Conservation (phyloP, 2,329 filamentous ascomycete species). For the Ophiostoma sp. region DNA sequence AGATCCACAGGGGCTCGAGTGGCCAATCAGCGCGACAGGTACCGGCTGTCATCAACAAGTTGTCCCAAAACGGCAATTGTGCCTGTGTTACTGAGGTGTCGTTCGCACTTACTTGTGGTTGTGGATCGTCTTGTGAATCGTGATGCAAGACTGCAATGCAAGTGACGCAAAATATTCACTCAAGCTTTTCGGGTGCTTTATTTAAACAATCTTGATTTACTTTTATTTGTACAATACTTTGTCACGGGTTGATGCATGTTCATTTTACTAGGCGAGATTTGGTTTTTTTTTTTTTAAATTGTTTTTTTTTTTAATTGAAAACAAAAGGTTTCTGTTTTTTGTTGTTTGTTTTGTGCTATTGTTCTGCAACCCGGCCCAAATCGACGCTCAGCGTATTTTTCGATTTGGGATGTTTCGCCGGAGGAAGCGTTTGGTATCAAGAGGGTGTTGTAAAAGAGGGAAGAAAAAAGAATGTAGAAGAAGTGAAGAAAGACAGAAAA, state of each 20-base stretch:
- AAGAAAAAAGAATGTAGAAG: slow-evolving; percentile 5
- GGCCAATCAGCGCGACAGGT: slow-evolving; percentile 12
- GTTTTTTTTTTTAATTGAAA: slow-evolving; percentile 4
- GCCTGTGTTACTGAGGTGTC: not conserved
- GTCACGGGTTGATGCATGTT: not conserved
- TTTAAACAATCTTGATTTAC: not conserved
- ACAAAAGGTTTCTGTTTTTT: slow-evolving; percentile 18
- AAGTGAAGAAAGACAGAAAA: not conserved
- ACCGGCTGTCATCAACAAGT: not conserved
- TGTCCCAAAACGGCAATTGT: slow-evolving; percentile 7
- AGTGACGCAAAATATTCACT: not conserved
- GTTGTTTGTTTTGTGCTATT: slow-evolving; percentile 3
- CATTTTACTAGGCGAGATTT: not conserved
- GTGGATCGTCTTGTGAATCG: not conserved
- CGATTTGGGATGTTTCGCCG: not conserved
- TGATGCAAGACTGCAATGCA: not conserved
- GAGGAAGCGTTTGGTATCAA: slow-evolving; percentile 1
- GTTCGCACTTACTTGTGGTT: not conserved
- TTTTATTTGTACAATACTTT: not conserved
- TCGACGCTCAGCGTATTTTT: slow-evolving; percentile 22
- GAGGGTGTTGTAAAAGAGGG: not conserved
- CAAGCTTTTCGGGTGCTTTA: not conserved
- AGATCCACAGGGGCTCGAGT: no score
- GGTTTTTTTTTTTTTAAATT: not conserved
- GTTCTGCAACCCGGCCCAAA: not conserved